Percentiles rank a stretch among this genome's conserved stretches.
Evolutionary conservation across 2,329 filamentous ascomycete species (phyloP).

Genomic region (Tolypocladium pustulatum): DNA sequence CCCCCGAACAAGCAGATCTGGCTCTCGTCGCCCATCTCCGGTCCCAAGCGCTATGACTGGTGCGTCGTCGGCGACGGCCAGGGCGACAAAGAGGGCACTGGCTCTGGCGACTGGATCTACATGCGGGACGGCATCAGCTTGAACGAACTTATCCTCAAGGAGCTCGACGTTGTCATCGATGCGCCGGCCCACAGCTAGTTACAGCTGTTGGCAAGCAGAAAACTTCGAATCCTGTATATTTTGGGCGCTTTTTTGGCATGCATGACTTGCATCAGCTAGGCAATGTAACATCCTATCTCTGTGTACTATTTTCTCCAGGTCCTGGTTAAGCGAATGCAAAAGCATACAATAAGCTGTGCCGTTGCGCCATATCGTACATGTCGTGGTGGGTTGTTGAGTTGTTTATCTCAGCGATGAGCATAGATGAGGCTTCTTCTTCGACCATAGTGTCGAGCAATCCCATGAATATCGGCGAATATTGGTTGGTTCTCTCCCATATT

Average conservation of each 20-base stretch:
- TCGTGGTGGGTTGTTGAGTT: not conserved
- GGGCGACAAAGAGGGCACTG: conserved; percentile 64
- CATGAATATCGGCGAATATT: not conserved
- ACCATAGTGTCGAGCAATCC: not conserved
- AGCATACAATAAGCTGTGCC: not conserved
- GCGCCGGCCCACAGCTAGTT: conserved; percentile 14
- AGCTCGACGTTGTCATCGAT: conserved; percentile 60
- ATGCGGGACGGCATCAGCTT: conserved; percentile 71
- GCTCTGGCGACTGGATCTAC: conserved; percentile 75
- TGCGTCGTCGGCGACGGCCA: conserved; percentile 63
- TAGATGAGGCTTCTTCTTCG: not conserved
- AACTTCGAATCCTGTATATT: not conserved
- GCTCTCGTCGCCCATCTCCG: conserved; percentile 83
- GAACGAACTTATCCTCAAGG: conserved; percentile 59
- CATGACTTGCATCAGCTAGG: not conserved
- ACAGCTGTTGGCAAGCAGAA: not conserved
- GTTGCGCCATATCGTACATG: not conserved
- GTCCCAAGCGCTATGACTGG: conserved; percentile 92
- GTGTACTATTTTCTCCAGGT: not conserved
- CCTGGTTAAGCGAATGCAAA: not conserved
- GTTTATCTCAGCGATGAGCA: not conserved
- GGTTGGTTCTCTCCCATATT: not conserved
- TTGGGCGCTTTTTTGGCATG: not conserved
- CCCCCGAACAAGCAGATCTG: conserved; percentile 96
- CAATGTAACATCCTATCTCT: not conserved